Evolutionary conservation across 768 basidiomycete species (phyloP).

Genomic region (Coprinopsis cinerea): DNA sequence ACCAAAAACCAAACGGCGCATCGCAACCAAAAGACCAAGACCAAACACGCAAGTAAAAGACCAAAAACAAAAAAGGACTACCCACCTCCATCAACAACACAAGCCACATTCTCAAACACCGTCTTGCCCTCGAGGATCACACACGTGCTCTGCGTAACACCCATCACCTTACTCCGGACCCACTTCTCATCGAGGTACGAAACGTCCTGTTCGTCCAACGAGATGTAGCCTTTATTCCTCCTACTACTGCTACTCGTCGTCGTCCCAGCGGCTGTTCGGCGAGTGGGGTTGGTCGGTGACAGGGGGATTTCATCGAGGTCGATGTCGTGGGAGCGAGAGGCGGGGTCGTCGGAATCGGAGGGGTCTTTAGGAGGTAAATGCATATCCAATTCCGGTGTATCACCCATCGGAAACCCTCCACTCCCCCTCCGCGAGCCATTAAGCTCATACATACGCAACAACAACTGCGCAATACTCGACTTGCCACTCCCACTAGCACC

Average conservation of each 20-base stretch:
- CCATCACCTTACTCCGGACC: constrained; percentile 63
- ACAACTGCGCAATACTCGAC: constrained; percentile 78
- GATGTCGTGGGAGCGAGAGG: no score
- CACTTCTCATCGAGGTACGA: constrained; percentile 66
- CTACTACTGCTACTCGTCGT: no score
- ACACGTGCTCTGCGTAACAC: constrained; percentile 70
- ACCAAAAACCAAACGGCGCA: background rate
- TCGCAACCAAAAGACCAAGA: background rate
- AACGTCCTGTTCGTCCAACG: constrained; percentile 80
- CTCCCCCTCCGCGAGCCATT: no score
- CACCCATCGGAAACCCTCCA: no score
- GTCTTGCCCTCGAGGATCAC: constrained; percentile 62
- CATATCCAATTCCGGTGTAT: no score
- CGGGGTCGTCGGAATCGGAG: no score
- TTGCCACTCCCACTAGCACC: constrained; percentile 86
- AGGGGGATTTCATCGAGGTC: no score
- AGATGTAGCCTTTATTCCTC: constrained; percentile 56
- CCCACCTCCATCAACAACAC: constrained; percentile 36
- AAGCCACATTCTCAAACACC: constrained; percentile 82
- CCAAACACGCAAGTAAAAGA: background rate
- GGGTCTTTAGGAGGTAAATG: no score
- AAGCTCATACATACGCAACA: constrained; percentile 75
- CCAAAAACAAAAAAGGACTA: background rate
- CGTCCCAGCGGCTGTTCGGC: no score
- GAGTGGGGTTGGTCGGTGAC: no score